Evolutionary conservation across 768 basidiomycete species (phyloP).

Genomic region (Grammothele lineata): DNA sequence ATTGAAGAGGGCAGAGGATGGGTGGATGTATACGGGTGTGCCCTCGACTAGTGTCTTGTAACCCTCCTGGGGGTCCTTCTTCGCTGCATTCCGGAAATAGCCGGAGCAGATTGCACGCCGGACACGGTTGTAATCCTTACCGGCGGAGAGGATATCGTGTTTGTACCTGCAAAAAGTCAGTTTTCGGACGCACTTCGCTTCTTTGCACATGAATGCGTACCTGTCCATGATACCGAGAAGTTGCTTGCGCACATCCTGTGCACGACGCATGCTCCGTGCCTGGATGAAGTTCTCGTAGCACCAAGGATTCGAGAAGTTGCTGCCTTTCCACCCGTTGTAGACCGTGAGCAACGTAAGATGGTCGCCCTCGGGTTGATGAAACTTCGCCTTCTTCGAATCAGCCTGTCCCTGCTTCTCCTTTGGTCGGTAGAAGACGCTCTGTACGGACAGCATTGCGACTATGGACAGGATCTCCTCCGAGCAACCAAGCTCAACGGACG

Average conservation of each 20-base stretch:
- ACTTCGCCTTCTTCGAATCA: constrained; percentile 99
- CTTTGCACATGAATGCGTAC: constrained; percentile 39
- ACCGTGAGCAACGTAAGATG: constrained; percentile 89
- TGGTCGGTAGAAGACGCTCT: constrained; percentile 96
- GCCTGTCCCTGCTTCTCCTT: constrained; percentile 99
- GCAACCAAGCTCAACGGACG: constrained; percentile 94
- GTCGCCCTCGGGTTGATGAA: constrained; percentile 98
- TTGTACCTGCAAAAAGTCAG: constrained; percentile 62
- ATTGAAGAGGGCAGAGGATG: constrained; percentile 95
- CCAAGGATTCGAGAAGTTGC: constrained; percentile 97
- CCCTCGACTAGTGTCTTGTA: constrained; percentile 98
- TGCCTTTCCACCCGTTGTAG: constrained; percentile 97
- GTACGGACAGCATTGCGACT: constrained; percentile 96
- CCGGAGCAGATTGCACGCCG: constrained; percentile 96
- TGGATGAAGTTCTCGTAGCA: constrained; percentile 99
- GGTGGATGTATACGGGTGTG: constrained; percentile 99
- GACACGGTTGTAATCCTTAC: constrained; percentile 87
- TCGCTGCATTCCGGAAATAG: constrained; percentile 97
- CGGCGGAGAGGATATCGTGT: constrained; percentile 92
- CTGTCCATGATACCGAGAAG: constrained; percentile 98
- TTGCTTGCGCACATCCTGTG: constrained; percentile 97
- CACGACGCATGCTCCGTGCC: constrained; percentile 93
- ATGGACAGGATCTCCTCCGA: constrained; percentile 97
- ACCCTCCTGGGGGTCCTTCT: constrained; percentile 97
- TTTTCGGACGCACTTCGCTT: too few relatives aligned